phyloP scores from a whole-genome alignment of 306 rosid species.

The Begonia fuchsioides region DNA sequence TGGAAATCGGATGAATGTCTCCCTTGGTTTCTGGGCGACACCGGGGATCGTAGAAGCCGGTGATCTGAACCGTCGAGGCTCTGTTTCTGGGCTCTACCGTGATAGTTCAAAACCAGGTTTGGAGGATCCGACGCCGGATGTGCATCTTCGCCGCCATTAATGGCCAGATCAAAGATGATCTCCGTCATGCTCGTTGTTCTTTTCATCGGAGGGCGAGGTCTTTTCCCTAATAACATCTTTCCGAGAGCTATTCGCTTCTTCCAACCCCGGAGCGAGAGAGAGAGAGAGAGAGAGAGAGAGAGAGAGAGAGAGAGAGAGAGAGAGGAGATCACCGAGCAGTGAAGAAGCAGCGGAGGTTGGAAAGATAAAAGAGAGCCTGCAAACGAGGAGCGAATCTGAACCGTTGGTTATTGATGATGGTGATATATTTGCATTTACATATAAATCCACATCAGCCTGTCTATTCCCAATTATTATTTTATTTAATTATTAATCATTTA shows the following conservation, averaged over 20 bases:
- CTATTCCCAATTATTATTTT: background rate
- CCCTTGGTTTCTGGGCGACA: conserved; percentile 27
- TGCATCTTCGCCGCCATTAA: conserved; percentile 1
- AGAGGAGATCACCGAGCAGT: conserved; percentile 4
- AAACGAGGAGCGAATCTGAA: conserved; percentile 34
- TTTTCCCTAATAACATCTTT: conserved; percentile 75
- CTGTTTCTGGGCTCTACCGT: background rate
- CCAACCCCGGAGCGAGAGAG: too few species aligned
- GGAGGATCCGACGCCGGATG: conserved; percentile 17
- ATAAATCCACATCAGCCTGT: conserved; percentile 11
- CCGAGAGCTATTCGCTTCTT: background rate
- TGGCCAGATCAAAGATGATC: conserved; percentile 60
- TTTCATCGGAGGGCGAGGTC: conserved; percentile 65
- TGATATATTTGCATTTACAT: conserved; percentile 2
- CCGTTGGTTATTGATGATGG: conserved; percentile 24
- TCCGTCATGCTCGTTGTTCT: conserved; percentile 76
- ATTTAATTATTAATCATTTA: too few species aligned
- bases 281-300: too few species aligned
- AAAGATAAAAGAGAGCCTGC: conserved; percentile 40
- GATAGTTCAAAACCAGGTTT: too few species aligned
- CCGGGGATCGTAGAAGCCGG: conserved; percentile 10
- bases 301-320: too few species aligned
- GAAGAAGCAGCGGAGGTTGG: conserved; percentile 16
- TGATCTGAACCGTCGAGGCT: conserved; percentile 22
- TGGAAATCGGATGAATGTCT: conserved; percentile 27